Evolutionary conservation across 2,329 filamentous ascomycete species (phyloP).

Genomic region (Onygenales sp.): DNA sequence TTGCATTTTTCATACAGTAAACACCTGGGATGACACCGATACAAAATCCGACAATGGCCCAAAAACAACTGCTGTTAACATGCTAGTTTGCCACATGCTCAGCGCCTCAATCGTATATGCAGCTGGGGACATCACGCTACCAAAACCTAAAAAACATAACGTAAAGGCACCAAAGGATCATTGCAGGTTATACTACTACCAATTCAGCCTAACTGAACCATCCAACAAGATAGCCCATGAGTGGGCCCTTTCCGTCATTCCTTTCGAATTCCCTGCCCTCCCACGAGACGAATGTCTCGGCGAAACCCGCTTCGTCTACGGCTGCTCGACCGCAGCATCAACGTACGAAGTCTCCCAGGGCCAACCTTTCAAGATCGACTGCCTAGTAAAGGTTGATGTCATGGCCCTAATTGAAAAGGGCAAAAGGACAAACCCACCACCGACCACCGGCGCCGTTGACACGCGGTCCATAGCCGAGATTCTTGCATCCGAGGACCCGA

Average conservation of each 20-base stretch:
- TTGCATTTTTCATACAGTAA: slow-evolving; percentile 64
- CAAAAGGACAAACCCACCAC: slow-evolving; percentile 33
- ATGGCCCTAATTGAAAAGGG: slow-evolving; percentile 47
- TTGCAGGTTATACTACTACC: slow-evolving; percentile 61
- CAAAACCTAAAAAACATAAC: slow-evolving; percentile 47
- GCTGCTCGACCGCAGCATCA: slow-evolving; percentile 33
- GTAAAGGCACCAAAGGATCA: not conserved
- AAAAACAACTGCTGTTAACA: slow-evolving; percentile 42
- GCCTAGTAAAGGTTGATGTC: not conserved
- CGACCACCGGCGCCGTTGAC: slow-evolving; percentile 55
- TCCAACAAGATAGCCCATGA: slow-evolving; percentile 45
- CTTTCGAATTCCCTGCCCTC: slow-evolving; percentile 60
- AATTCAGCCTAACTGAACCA: slow-evolving; percentile 40
- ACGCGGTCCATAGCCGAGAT: slow-evolving; percentile 45
- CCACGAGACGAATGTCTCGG: slow-evolving; percentile 48
- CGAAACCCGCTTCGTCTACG: slow-evolving; percentile 53
- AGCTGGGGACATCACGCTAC: slow-evolving; percentile 52
- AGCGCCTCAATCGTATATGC: slow-evolving; percentile 56
- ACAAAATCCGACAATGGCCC: slow-evolving; percentile 11
- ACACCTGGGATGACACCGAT: slow-evolving; percentile 52
- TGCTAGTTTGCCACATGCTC: slow-evolving; percentile 58
- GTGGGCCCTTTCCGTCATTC: slow-evolving; percentile 55
- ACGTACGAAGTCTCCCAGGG: not conserved
- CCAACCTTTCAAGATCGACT: not conserved
- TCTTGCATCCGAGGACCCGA: slow-evolving; percentile 31